Percentiles rank a stretch among this genome's conserved stretches.
Conservation (phyloP, 139 green algal genomes). For the Trebouxia sp. region DNA sequence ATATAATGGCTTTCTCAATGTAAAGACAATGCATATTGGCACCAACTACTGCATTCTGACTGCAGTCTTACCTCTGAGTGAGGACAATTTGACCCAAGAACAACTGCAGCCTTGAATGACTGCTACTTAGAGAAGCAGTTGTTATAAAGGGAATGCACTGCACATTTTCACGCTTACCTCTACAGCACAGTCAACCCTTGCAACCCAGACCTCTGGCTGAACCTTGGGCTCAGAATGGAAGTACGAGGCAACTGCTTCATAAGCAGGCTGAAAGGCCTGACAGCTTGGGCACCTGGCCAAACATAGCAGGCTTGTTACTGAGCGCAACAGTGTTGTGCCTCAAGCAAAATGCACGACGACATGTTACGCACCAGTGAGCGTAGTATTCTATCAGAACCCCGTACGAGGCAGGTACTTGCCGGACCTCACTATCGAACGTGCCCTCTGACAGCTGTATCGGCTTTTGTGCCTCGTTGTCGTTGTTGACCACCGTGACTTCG, state of each 20-base stretch:
- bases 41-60: too few species aligned
- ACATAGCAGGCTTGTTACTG: background rate
- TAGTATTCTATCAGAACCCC: slow-evolving; percentile 42
- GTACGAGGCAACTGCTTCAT: slow-evolving; percentile 54
- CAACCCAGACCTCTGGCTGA: slow-evolving; percentile 48
- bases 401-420: background rate
- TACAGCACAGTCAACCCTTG: slow-evolving; percentile 57
- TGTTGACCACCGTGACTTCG: background rate
- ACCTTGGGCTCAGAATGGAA: slow-evolving; percentile 35
- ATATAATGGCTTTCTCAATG: too few species aligned
- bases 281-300: slow-evolving; percentile 56
- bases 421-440: slow-evolving; percentile 12
- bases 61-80: too few species aligned
- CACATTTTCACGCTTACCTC: slow-evolving; percentile 25
- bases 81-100: slow-evolving; percentile 12
- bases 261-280: slow-evolving; percentile 54
- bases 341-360: background rate
- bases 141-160: too few species aligned
- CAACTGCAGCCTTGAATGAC: background rate
- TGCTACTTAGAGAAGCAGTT: too few species aligned
- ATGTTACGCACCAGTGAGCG: slow-evolving; percentile 20
- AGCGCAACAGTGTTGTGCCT: too few species aligned
- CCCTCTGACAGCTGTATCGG: slow-evolving; percentile 20
- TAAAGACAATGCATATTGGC: too few species aligned
- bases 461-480: background rate